Conservation (phyloP, 306 rosid genomes). For the Albizia julibrissin region DNA sequence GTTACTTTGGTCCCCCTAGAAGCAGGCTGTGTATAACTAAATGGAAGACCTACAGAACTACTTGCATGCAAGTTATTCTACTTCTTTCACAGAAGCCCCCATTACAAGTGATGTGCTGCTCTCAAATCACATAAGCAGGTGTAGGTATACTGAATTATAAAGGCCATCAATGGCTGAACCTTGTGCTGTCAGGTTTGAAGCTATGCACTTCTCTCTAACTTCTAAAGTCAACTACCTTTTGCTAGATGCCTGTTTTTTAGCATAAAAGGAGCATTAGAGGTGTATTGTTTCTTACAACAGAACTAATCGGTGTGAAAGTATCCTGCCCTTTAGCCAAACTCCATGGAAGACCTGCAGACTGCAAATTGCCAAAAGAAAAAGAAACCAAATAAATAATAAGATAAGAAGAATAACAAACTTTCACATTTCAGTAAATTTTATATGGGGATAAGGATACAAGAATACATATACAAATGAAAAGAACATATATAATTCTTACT, state of each 20-base stretch:
- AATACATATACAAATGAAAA: conserved; percentile 10
- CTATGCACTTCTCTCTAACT: conserved; percentile 11
- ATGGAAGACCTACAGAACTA: conserved; percentile 3
- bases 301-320: conserved; percentile 93
- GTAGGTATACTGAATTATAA: conserved; percentile 12
- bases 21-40: conserved; percentile 1
- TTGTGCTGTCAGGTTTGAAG: conserved; percentile 10
- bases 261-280: conserved; percentile 27
- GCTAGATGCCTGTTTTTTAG: conserved; percentile 1
- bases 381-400: conserved; percentile 11
- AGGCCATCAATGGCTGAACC: conserved; percentile 2
- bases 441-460: conserved; percentile 7
- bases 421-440: conserved; percentile 4
- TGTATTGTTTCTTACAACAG: conserved; percentile 44
- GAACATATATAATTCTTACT: conserved; percentile 15
- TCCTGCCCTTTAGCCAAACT: conserved; percentile 89
- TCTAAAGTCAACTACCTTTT: conserved; percentile 9
- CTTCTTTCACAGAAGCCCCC: background rate
- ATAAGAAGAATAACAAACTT: conserved; percentile 9
- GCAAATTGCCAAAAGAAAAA: conserved; percentile 13
- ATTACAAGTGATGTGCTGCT: background rate
- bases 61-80: conserved; percentile 22
- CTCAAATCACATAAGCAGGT: background rate
- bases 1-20: background rate
- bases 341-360: conserved; percentile 99